phyloP scores from a whole-genome alignment of 495 filamentous ascomycete species.

The Penicillium paradoxum region DNA sequence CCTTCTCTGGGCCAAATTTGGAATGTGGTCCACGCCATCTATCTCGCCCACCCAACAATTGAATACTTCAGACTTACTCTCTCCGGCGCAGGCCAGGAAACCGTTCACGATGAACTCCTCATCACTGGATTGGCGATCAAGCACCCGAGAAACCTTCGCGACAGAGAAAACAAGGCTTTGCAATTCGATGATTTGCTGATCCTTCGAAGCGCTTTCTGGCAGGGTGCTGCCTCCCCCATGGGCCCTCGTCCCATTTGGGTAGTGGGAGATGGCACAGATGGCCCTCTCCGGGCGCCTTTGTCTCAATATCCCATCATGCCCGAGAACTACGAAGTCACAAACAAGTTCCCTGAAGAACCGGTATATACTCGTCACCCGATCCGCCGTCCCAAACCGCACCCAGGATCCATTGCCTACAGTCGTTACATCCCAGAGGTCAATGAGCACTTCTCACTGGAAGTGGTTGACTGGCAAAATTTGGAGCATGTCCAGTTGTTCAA shows the following conservation, averaged over 20 bases:
- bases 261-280: slow-evolving; percentile 32
- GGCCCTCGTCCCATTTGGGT: slow-evolving; percentile 59
- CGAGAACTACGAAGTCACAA: slow-evolving; percentile 52
- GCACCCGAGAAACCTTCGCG: slow-evolving; percentile 38
- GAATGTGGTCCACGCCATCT: slow-evolving; percentile 56
- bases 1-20: slow-evolving; percentile 57
- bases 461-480: slow-evolving; percentile 49
- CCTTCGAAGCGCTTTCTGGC: slow-evolving; percentile 56
- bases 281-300: slow-evolving; percentile 29
- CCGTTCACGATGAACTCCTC: slow-evolving; percentile 46
- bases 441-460: slow-evolving; percentile 62
- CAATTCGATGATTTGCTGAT: slow-evolving; percentile 27
- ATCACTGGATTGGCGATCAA: slow-evolving; percentile 47
- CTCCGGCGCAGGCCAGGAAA: slow-evolving; percentile 32
- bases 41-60: slow-evolving; percentile 47
- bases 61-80: slow-evolving; percentile 52
- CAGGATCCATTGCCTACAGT: slow-evolving; percentile 59
- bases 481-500: slow-evolving; percentile 59
- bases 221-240: slow-evolving; percentile 60
- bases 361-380: slow-evolving; percentile 54
- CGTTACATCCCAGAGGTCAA: slow-evolving; percentile 62
- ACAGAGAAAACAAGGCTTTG: slow-evolving; percentile 15
- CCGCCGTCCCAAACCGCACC: slow-evolving; percentile 54
- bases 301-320: slow-evolving; percentile 49
- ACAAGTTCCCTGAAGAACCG: slow-evolving; percentile 41